Conservation (phyloP, 208 protist genomes). For the Leishmania mexicana region DNA sequence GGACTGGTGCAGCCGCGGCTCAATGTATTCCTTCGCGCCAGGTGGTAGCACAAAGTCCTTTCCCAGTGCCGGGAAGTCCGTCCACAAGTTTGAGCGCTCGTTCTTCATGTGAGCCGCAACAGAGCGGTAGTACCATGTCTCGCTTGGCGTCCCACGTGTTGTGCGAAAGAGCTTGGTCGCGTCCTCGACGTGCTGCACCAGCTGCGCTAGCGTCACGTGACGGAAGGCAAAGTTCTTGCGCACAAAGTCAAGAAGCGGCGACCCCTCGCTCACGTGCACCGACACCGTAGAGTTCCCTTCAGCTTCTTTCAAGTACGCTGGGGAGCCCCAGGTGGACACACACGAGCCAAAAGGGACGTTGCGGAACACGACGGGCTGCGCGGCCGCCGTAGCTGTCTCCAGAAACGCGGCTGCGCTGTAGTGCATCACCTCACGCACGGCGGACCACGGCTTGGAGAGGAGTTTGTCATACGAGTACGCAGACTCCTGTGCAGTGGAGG, state of each 20-base stretch:
- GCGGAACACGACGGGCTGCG: slow-evolving; percentile 71
- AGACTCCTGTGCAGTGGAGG: too few relatives aligned
- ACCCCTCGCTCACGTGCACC: slow-evolving; percentile 71
- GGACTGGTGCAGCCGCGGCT: slow-evolving; percentile 80
- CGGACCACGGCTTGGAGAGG: slow-evolving; percentile 33
- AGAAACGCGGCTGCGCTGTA: slow-evolving; percentile 54
- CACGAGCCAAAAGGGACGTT: slow-evolving; percentile 63
- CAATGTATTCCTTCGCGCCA: slow-evolving; percentile 43
- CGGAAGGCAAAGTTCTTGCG: slow-evolving; percentile 90
- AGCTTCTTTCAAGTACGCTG: slow-evolving; percentile 55
- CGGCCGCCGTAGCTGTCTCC: slow-evolving; percentile 24
- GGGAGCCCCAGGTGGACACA: slow-evolving; percentile 49
- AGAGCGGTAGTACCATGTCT: slow-evolving; percentile 89
- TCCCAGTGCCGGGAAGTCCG: slow-evolving; percentile 70
- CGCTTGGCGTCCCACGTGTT: slow-evolving; percentile 17
- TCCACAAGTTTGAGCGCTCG: slow-evolving; percentile 84
- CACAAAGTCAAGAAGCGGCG: slow-evolving; percentile 87
- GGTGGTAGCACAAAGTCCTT: slow-evolving; percentile 77
- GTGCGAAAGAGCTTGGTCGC: slow-evolving; percentile 24
- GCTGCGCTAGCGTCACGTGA: slow-evolving; percentile 66
- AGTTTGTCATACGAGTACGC: slow-evolving; percentile 23
- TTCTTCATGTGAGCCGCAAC: slow-evolving; percentile 86
- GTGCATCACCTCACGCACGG: slow-evolving; percentile 37
- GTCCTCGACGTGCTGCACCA: slow-evolving; percentile 68
- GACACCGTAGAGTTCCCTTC: slow-evolving; percentile 65